A percentile compares a stretch with the other conserved stretches of the same genome.
Conservation (phyloP, 805 yeast genomes). For the Ogataea ganodermae region DNA sequence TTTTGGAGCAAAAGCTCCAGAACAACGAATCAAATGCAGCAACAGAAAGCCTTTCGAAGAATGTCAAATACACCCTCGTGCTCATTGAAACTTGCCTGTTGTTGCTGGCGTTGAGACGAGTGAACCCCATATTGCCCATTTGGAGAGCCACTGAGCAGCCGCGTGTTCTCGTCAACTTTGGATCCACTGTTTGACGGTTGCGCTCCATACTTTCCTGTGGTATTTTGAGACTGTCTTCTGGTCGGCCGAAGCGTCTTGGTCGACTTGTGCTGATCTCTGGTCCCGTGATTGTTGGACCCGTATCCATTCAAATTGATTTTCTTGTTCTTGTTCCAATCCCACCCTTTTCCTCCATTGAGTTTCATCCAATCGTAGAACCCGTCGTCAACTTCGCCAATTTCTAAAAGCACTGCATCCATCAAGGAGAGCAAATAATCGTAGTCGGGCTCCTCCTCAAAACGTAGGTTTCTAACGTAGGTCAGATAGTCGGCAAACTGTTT, state of each 20-base stretch:
- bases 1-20: background rate
- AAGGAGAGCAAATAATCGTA: slow-evolving; percentile 65
- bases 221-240: slow-evolving; percentile 28
- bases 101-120: slow-evolving; percentile 9
- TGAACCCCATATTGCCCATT: slow-evolving; percentile 17
- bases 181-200: slow-evolving; percentile 12
- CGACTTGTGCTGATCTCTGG: slow-evolving; percentile 24
- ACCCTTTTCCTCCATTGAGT: slow-evolving; percentile 75
- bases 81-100: slow-evolving; percentile 9
- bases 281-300: slow-evolving; percentile 45
- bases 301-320: slow-evolving; percentile 82
- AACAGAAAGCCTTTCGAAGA: slow-evolving; percentile 24
- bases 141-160: slow-evolving; percentile 16
- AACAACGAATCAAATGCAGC: slow-evolving; percentile 20
- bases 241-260: slow-evolving; percentile 18
- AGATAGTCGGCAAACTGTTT: slow-evolving; percentile 74
- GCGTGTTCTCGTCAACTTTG: slow-evolving; percentile 22
- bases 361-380: slow-evolving; percentile 82
- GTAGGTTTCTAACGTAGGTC: slow-evolving; percentile 63
- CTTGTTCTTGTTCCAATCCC: slow-evolving; percentile 75
- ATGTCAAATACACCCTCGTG: slow-evolving; percentile 20
- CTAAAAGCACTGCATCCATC: slow-evolving; percentile 59
- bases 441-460: slow-evolving; percentile 81
- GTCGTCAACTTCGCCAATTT: slow-evolving; percentile 60
- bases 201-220: slow-evolving; percentile 13